Conservation (phyloP, 2,329 filamentous ascomycete species). For the Chaetomiaceae sp. region DNA sequence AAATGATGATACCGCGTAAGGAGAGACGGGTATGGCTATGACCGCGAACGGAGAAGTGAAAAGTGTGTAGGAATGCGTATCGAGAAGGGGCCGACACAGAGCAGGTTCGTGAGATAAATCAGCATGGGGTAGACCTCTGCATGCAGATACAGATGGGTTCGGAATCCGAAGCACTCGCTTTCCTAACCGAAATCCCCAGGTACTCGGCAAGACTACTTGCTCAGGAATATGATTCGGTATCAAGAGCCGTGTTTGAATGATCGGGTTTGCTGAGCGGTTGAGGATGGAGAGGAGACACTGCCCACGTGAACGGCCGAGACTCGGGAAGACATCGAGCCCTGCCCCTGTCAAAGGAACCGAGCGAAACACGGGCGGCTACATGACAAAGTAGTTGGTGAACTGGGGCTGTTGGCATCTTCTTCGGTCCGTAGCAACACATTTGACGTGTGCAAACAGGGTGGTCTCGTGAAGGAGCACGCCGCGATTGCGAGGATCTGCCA, state of each 20-base stretch:
- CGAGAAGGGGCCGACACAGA: not conserved
- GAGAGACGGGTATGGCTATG: not conserved
- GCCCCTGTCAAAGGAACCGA: not conserved
- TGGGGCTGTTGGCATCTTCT: not conserved
- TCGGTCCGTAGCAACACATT: too few relatives aligned
- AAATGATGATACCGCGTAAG: constrained; percentile 2
- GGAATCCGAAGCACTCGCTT: too few relatives aligned
- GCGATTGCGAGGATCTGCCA: not conserved
- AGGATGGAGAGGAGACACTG: not conserved
- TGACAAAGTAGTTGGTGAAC: not conserved
- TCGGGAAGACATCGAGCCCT: not conserved
- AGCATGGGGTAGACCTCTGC: too few relatives aligned
- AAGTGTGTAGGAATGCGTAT: not conserved
- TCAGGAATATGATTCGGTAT: too few relatives aligned
- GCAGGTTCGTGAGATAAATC: not conserved
- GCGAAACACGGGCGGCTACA: constrained; percentile 1
- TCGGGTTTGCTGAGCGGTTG: too few relatives aligned
- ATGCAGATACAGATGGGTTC: too few relatives aligned
- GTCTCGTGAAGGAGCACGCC: not conserved
- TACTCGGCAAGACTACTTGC: too few relatives aligned
- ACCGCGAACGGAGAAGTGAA: not conserved
- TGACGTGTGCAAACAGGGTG: too few relatives aligned
- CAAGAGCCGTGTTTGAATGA: too few relatives aligned
- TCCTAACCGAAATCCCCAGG: too few relatives aligned
- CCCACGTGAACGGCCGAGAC: not conserved